Evolutionary conservation across 2,329 filamentous ascomycete genomes (phyloP), one percentile per base, ranked within the genome.

Genomic region (Aspergillus eucalypticola): DNA sequence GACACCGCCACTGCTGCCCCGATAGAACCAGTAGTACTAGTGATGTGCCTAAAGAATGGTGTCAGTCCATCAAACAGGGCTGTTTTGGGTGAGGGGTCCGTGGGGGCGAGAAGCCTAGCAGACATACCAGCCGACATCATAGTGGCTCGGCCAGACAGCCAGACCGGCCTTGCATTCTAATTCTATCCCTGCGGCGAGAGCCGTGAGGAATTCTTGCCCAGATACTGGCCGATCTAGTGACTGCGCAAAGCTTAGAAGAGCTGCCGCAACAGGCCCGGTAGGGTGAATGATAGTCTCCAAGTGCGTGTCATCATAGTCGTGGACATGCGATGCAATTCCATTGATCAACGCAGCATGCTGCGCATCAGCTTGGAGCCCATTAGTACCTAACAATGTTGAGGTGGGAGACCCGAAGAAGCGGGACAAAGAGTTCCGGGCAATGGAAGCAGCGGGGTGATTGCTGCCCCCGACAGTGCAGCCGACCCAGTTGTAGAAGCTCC

Each of bases 231-330:
- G 67, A 1, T 71, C 71, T 52, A 75, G 67, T 59, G 72, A 76
- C 13, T 80, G 75, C 1, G 83, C 79, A 32, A 67, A 53, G 8
- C 60, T 60, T 3, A 85, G 74, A 2, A 85, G 66, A 0, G 83
- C 83, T 42, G 75, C 79, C 1, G 81, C 80, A 0, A 85, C 80
- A 0, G 82, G 80, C 0, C 83, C 82, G 0, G 82, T 78, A 0
- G 83, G 83, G 63, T 86, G 83, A 48, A 85, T 85, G 62, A 85
- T 82, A 5, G 81, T 84, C 50, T 82, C 81, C 1, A 84, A 73
- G 63, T 85, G 83, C 1, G 82, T 85, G 66, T 85, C 82, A 61
- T 86, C 83, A 67, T 84, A 86, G 65, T 85, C 82, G 59, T 85
- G 80, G 3, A 84, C 81, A 61, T 85, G 82, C 29, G 80, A 83